These are phyloP conservation scores for Monascus ruber DNA, from an alignment of 2,329 filamentous ascomycete genomes.

Conservation along the genomic window DNA sequence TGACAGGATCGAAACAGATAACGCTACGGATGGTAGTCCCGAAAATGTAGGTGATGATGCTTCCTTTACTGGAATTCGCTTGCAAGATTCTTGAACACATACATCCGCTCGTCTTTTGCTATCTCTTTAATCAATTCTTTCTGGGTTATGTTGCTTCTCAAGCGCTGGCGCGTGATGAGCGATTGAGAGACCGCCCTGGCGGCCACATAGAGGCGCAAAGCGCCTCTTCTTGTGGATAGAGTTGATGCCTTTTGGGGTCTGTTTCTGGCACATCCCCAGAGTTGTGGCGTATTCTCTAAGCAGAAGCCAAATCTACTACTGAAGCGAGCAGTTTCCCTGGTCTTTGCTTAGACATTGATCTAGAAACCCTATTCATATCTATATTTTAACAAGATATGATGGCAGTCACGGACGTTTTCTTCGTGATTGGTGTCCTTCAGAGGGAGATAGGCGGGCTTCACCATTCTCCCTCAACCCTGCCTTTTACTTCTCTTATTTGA, in stretches of 20 bases:
- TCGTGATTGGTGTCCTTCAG: too few species aligned
- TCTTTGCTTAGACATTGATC: conserved; percentile 4
- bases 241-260: conserved; percentile 9
- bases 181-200: not conserved
- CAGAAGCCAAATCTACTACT: conserved; percentile 6
- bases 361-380: conserved; percentile 2
- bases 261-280: conserved; percentile 7
- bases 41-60: conserved; percentile 54
- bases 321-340: conserved; percentile 6
- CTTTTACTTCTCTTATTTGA: not conserved
- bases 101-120: conserved; percentile 1
- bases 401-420: too few species aligned
- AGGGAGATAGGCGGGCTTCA: too few species aligned
- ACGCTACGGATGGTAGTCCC: conserved; percentile 38
- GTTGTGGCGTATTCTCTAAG: conserved; percentile 8
- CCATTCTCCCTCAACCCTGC: not conserved
- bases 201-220: too few species aligned
- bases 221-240: too few species aligned
- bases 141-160: conserved; percentile 5
- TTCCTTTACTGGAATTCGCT: conserved; percentile 51
- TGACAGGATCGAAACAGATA: conserved; percentile 37
- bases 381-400: not conserved
- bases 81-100: conserved; percentile 43
- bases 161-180: conserved; percentile 8
- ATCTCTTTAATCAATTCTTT: conserved; percentile 5